Evolutionary conservation across 2,329 filamentous ascomycete species (phyloP), one percentile per base, ranked within the genome.

Genomic region (Fusarium caatingaense): DNA sequence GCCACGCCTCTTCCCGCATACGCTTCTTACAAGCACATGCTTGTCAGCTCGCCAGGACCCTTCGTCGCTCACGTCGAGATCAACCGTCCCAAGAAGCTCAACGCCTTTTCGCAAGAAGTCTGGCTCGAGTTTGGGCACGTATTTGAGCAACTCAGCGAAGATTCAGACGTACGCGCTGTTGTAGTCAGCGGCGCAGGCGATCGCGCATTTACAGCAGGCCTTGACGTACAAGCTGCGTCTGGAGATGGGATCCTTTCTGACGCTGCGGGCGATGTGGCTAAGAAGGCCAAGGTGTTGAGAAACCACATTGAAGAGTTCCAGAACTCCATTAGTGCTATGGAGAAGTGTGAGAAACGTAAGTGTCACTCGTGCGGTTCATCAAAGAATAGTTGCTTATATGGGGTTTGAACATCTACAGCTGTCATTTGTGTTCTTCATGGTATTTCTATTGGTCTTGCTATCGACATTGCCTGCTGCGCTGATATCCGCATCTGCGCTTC

Each of bases 61-160:
- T 89, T 89, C 82, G 91, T 98, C 50, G 92, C 91, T n/a, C 93
- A 97, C 78, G 92, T 98, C 63, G 91, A 98, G 81, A 97, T 97
- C 82, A 94, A 97, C 83, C 88, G 94, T 2, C 89, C 94, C 2
- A 81, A 88, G 71, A 97, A 97, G 83, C 84, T 98, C 79, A 98
- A 98, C 80, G 90, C 94, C 69, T 98, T 97, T 80, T 87, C 89
- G 71, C 89, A 93, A 78, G 83, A 88, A 56, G 95, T 98, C 89
- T 98, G 94, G 93, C 83, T 91, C 56, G 93, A 97, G 82, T 85
- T 97, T 68, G 88, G 89, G 58, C 76, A 80, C 15, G 85, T 97
- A 72, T 96, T 98, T 83, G 80, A 83, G 60, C 85, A 87, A 65
- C 88, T 98, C 66, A 94, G 92, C 44, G 78, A 82, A 64, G 91